Evolutionary conservation across 164 flowering plant species (phyloP).

Genomic region (Stephania cephalantha): DNA sequence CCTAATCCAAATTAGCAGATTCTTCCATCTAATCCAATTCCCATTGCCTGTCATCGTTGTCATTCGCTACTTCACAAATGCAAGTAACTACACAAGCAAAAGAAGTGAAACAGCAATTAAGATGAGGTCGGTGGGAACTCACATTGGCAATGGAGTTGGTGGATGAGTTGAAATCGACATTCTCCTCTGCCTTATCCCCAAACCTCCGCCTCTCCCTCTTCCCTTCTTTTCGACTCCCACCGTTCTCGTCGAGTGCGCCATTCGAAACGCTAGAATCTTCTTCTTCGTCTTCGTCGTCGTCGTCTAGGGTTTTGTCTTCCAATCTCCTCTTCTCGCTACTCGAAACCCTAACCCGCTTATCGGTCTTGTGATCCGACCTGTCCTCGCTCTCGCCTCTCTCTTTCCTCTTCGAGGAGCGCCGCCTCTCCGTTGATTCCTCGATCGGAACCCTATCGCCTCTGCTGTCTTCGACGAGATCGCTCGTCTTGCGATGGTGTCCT

Average conservation of each 20-base stretch:
- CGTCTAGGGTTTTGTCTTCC: conserved; percentile 10
- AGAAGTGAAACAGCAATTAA: background rate
- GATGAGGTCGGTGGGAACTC: conserved; percentile 22
- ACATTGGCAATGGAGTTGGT: conserved; percentile 36
- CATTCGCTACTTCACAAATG: background rate
- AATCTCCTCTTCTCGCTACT: conserved; percentile 32
- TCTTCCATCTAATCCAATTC: background rate
- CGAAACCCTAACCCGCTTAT: conserved; percentile 42
- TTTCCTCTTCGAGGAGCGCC: conserved; percentile 44
- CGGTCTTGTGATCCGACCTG: conserved; percentile 23
- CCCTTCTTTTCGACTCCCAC: conserved; percentile 7
- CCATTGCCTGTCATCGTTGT: background rate
- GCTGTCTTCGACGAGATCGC: conserved; percentile 24
- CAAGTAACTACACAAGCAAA: background rate
- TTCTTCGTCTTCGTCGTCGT: conserved; percentile 20
- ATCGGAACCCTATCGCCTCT: conserved; percentile 18
- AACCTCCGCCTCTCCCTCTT: conserved; percentile 35
- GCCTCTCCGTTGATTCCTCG: conserved; percentile 23
- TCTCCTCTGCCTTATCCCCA: conserved; percentile 30
- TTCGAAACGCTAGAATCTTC: conserved; percentile 16
- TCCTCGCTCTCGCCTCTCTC: conserved; percentile 53
- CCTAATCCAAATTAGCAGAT: background rate
- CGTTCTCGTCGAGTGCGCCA: conserved; percentile 10
- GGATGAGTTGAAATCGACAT: too few relatives aligned
- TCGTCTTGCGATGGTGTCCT: conserved; percentile 13